Conservation (phyloP, 305 asterid species). For the Fraxinus ornus region DNA sequence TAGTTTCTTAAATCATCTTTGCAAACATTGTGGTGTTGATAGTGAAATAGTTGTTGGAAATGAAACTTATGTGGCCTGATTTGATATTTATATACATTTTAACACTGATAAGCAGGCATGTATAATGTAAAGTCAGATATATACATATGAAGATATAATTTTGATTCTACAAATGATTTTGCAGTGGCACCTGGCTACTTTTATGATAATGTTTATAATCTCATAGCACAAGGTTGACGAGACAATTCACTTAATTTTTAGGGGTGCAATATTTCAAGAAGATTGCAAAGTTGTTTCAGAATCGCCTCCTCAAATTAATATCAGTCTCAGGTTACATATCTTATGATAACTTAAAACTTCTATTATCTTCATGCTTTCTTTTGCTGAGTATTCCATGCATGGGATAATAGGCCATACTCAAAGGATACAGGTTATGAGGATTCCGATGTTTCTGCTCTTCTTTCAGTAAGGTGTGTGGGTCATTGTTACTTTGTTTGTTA, state of each 20-base stretch:
- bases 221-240: slow-evolving; percentile 19
- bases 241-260: slow-evolving; percentile 35
- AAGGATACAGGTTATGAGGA: slow-evolving; percentile 88
- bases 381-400: slow-evolving; percentile 32
- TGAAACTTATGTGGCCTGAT: neutral
- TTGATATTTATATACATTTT: neutral
- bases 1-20: slow-evolving; percentile 1
- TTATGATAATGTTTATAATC: slow-evolving; percentile 3
- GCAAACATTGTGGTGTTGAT: neutral
- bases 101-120: neutral
- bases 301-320: slow-evolving; percentile 66
- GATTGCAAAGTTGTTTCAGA: slow-evolving; percentile 74
- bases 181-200: neutral
- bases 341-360: slow-evolving; percentile 10
- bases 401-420: slow-evolving; percentile 76
- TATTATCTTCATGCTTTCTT: slow-evolving; percentile 15
- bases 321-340: slow-evolving; percentile 75
- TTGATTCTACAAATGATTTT: neutral
- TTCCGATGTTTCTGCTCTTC: slow-evolving; percentile 77
- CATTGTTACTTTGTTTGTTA: slow-evolving; percentile 1
- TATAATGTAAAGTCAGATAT: neutral
- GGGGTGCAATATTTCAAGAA: slow-evolving; percentile 96
- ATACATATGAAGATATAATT: neutral
- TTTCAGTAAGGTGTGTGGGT: slow-evolving; percentile 71
- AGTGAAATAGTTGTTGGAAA: neutral